Base-by-base conservation (phyloP, 176 grass and related monocot species). In the Olyra latifolia region DNA sequence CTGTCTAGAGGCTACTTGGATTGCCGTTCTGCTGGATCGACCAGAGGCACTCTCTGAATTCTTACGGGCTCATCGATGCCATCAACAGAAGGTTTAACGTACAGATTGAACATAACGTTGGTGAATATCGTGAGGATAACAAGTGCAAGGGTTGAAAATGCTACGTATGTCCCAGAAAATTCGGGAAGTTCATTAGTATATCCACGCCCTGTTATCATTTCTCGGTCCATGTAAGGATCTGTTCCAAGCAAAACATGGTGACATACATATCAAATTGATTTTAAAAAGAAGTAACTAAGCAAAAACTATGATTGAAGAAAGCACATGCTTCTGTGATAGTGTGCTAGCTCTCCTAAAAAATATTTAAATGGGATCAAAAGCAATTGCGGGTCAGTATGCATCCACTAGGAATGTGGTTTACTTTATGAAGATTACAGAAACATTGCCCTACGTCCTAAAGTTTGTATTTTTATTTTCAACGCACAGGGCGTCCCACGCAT, bases 31-130 rank as follows among this genome's bases (percentile, higher is more conserved):
- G 68, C 30, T 30, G 81, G 92, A 62, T 98, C 68, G 35, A 76
- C 66, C 13, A 98, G 66, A 68, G 95, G 90, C 25, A 82, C 56
- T 75, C 96, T 89, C 76, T 93, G 45, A 10, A 88, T 50, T 49
- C 82, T 75, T 8, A 66, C 69, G 11, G 85, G 49, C 7, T 84
- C 82, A 57, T 99, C 86, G 10, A 79, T 75, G 42, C 92, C 88
- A 62, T 99, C 92, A 6, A 93, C 83, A 0, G 96, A 91, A 67
- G 96, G 92, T 42, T 93, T 98, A 62, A 94, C 71, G 74, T 86
- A 85, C 48, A 89, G 12, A 62, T 89, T 87, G 71, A 95, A 98
- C 60, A 98, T 78, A 29, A 98, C 75, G 79, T 93, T 98, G 84
- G 88, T 89, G 68, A 98, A 89, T 54, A 98, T 84, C 5, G 96